These are phyloP conservation scores for Ophiostoma tasmaniense DNA, from an alignment of 2,329 filamentous ascomycete species.

Conservation along the genomic window DNA sequence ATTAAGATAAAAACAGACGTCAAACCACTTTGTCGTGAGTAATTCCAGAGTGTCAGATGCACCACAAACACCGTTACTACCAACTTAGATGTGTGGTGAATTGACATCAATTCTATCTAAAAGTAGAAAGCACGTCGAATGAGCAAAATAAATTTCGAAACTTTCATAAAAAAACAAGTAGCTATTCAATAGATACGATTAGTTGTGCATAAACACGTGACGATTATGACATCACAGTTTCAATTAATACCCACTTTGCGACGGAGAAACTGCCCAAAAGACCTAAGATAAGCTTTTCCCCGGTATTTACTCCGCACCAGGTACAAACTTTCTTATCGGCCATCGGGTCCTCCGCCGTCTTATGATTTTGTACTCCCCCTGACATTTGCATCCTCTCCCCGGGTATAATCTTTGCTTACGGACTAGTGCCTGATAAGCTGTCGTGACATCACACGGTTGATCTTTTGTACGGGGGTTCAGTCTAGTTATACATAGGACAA, in stretches of 20 bases:
- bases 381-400: background rate
- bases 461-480: no score
- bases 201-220: background rate
- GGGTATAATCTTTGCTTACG: background rate
- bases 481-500: background rate
- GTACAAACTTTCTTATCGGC: background rate
- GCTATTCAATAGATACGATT: no score
- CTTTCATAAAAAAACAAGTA: no score
- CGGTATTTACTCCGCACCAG: background rate
- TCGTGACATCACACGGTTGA: background rate
- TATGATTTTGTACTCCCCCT: background rate
- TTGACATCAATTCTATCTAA: no score
- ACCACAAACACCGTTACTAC: no score
- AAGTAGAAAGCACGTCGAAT: no score
- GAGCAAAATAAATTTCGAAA: no score
- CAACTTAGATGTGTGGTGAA: no score
- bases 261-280: background rate
- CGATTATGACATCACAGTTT: background rate
- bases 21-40: no score
- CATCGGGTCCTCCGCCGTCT: background rate
- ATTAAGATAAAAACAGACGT: no score
- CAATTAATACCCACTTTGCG: background rate
- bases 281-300: background rate
- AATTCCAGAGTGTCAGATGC: no score
- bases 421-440: background rate